A percentile compares a stretch with the other conserved stretches of the same genome.
These are phyloP conservation scores for Colletotrichum ledebouriae DNA, from an alignment of 2,329 filamentous ascomycete genomes.

Conservation along the genomic window DNA sequence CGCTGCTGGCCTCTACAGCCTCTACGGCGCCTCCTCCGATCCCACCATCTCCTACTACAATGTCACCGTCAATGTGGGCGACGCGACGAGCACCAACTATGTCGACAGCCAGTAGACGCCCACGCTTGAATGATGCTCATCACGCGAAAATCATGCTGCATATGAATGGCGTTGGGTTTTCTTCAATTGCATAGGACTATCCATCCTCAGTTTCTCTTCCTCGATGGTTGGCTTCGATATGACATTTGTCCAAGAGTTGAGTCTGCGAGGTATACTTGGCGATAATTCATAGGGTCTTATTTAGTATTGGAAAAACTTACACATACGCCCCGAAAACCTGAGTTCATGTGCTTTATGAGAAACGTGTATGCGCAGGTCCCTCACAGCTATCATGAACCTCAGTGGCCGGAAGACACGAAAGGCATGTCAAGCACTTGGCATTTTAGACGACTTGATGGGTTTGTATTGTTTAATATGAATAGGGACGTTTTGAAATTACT, in stretches of 20 bases:
- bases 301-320: no score
- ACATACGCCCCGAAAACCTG: no score
- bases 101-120: conserved; percentile 51
- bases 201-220: no score
- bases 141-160: not conserved
- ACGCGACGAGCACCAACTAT: conserved; percentile 46
- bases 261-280: not conserved
- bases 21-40: conserved; percentile 46
- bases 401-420: no score
- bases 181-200: not conserved
- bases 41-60: conserved; percentile 46
- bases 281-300: not conserved
- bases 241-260: not conserved
- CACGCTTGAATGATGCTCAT: not conserved
- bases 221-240: no score
- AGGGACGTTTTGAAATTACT: no score
- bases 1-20: conserved; percentile 47
- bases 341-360: no score
- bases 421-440: no score
- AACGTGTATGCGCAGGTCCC: no score
- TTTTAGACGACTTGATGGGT: no score
- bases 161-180: conserved; percentile 6
- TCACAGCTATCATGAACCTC: no score
- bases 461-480: no score
- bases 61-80: conserved; percentile 47